Conservation (phyloP, 768 basidiomycete genomes). For the Gymnopilus dilepis region DNA sequence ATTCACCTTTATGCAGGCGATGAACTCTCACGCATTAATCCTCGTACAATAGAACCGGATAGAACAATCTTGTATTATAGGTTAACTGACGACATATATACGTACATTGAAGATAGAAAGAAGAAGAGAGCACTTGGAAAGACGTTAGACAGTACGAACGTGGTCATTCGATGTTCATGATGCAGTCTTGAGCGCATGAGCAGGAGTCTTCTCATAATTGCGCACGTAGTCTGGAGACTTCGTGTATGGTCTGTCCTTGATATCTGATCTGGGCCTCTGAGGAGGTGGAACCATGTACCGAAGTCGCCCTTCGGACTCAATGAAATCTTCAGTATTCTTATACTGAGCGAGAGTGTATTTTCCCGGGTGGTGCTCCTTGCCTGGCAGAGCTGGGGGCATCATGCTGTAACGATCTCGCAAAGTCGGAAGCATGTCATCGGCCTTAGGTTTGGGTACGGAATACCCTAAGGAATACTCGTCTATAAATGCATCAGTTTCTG, state of each 20-base stretch:
- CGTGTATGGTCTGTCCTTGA: conserved; percentile 33
- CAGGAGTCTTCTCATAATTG: conserved; percentile 36
- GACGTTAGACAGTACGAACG: no score
- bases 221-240: conserved; percentile 40
- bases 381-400: conserved; percentile 21
- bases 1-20: not conserved
- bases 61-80: conserved; percentile 8
- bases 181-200: not conserved
- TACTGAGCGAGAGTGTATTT: conserved; percentile 34
- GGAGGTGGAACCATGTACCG: conserved; percentile 36
- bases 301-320: conserved; percentile 18
- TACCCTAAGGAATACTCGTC: conserved; percentile 40
- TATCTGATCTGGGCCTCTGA: conserved; percentile 32
- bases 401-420: conserved; percentile 19
- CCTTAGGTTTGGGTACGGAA: conserved; percentile 22
- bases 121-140: not conserved
- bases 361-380: conserved; percentile 31
- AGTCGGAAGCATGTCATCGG: conserved; percentile 18
- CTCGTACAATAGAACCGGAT: not conserved
- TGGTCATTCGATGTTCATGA: not conserved
- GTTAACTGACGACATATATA: not conserved
- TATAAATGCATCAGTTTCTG: conserved; percentile 9
- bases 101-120: not conserved
- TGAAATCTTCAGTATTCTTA: conserved; percentile 26
- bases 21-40: not conserved